These are phyloP conservation scores for Synchytrium microbalum DNA, from an alignment of 371 early-diverging fungal genomes.

Conservation along the genomic window DNA sequence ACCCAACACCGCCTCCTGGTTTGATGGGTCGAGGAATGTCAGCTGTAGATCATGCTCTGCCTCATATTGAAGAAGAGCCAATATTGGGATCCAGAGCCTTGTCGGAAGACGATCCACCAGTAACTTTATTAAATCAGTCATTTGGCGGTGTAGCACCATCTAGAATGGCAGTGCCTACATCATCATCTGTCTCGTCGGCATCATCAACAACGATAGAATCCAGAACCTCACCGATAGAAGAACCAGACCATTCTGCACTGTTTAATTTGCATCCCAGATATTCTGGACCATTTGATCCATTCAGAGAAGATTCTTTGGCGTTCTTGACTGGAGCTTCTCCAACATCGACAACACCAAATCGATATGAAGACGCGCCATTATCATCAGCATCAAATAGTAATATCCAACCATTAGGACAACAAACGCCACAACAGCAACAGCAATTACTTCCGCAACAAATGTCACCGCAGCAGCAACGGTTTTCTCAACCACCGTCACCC, in stretches of 20 bases:
- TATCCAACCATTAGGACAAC: not conserved
- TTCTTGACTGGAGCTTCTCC: not conserved
- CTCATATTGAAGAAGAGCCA: slow-evolving; percentile 14
- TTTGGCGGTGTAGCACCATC: not conserved
- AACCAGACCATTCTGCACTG: not conserved
- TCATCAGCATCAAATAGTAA: not conserved
- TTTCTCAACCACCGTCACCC: too few relatives aligned
- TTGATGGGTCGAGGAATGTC: not conserved
- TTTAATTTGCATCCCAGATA: slow-evolving; percentile 26
- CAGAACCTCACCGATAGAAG: not conserved
- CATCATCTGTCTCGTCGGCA: too few relatives aligned
- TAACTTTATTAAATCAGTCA: not conserved
- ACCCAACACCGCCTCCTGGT: not conserved
- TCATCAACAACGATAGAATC: not conserved
- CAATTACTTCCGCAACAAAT: not conserved
- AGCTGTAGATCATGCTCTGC: too few relatives aligned
- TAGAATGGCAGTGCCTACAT: not conserved
- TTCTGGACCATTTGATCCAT: slow-evolving; percentile 35
- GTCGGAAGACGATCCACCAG: slow-evolving; percentile 14
- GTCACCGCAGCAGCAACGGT: not conserved
- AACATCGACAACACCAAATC: not conserved
- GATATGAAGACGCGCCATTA: not conserved
- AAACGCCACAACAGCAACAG: not conserved
- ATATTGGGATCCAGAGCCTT: slow-evolving; percentile 27
- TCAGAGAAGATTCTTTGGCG: slow-evolving; percentile 23